Evolutionary conservation across 371 early-diverging fungal species (phyloP).

Genomic region (Rhizopus stolonifer): DNA sequence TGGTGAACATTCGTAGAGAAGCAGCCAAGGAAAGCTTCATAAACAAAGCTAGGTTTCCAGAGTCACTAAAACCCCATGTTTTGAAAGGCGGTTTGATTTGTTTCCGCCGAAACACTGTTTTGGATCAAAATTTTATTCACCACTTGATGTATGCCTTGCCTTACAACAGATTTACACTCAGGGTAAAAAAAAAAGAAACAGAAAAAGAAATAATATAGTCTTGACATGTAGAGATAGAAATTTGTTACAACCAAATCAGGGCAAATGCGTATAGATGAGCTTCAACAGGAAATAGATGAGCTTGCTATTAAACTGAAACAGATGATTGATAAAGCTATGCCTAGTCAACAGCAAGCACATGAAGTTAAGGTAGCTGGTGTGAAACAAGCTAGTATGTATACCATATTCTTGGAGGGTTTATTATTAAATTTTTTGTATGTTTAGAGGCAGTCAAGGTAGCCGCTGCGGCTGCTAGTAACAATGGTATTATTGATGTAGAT

Average conservation of each 20-base stretch:
- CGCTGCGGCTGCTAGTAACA: not conserved
- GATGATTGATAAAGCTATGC: conserved; percentile 39
- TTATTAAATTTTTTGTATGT: too few relatives aligned
- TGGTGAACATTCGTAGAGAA: conserved; percentile 29
- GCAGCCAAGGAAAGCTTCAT: conserved; percentile 34
- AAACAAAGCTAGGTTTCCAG: conserved; percentile 50
- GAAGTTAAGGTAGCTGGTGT: not conserved
- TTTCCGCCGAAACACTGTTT: conserved; percentile 29
- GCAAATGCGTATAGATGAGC: conserved; percentile 33
- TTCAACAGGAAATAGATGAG: conserved; percentile 39
- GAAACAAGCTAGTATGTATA: conserved; percentile 1
- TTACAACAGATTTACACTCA: conserved; percentile 52
- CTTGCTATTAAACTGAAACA: conserved; percentile 27
- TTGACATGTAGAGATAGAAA: conserved; percentile 33
- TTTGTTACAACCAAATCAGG: conserved; percentile 43
- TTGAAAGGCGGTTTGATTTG: conserved; percentile 43
- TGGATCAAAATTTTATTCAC: conserved; percentile 44
- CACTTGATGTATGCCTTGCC: conserved; percentile 54
- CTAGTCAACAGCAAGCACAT: conserved; percentile 26
- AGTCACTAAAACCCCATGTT: conserved; percentile 40
- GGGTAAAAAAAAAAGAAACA: conserved; percentile 25
- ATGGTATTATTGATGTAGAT: conserved; percentile 1
- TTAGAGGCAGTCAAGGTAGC: conserved; percentile 1
- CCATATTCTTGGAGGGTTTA: too few relatives aligned
- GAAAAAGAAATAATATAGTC: not conserved